Evolutionary conservation across 805 yeast genomes (phyloP), one percentile per base, ranked within the genome.

Genomic region (Ogataea saltuana): DNA sequence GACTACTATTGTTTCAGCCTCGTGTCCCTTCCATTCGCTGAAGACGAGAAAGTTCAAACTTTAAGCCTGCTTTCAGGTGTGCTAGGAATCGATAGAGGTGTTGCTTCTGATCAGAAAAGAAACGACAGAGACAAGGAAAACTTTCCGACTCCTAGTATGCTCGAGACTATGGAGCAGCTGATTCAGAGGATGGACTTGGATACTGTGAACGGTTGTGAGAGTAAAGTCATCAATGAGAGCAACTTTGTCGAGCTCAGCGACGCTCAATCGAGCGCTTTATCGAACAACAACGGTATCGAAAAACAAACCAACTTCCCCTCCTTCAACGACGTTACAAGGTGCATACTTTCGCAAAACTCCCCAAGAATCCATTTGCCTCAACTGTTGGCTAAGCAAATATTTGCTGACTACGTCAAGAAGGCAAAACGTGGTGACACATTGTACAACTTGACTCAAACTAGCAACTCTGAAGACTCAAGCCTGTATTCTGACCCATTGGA

Each of bases 1-100:
- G 55, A 58, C 11, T 45, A 58, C 15, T 67, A 75, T 45, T 71
- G 73, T 0, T 70, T 87, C 41, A 63, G 75, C 1, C 58, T 81
- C 49, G 71, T 72, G 10, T 67, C 81, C 34, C 58, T 88, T 10
- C 93, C 96, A 1, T 86, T 76, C 60, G 74, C 75, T 32, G 95
- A 87, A 50, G 96, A 89, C 59, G 84, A 80, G 49, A 76, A 78
- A 51, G 68, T 80, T 12, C 78, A 89, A 3, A 50, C 48, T 18
- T 76, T 84, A 51, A 67, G 71, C 5, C 57, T 59, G 28, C 49
- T 78, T 19, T 55, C 61, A 8, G 60, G 68, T 4, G 45, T 70
- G 11, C 56, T 53, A 19, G 69, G 71, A 3, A 39, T 32, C 3
- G 49, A 44, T n/a, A n/a, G 33, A 10, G 39, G 31, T 13, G 9